phyloP scores from a whole-genome alignment of 805 yeast species.

The Metschnikowia corniflorae region DNA sequence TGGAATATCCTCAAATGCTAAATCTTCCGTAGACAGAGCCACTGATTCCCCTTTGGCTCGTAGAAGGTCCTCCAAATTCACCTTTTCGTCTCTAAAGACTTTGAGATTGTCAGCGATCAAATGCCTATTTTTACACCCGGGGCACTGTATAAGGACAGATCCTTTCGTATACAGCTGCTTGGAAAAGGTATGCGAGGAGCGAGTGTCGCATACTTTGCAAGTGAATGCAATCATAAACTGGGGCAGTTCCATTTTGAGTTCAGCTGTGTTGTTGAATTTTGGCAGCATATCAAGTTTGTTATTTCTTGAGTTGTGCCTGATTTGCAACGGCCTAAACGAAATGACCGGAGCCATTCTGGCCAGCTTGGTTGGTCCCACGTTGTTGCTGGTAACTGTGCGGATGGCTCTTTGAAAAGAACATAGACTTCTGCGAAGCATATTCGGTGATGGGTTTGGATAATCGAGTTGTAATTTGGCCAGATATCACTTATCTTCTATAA shows the following conservation, averaged over 20 bases:
- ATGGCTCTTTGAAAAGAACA: too few relatives aligned
- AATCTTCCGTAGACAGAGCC: constrained; percentile 59
- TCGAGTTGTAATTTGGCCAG: too few relatives aligned
- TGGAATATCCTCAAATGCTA: constrained; percentile 67
- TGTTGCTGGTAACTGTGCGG: too few relatives aligned
- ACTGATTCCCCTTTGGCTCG: constrained; percentile 73
- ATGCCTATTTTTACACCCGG: constrained; percentile 85
- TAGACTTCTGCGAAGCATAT: too few relatives aligned
- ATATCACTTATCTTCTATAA: too few relatives aligned
- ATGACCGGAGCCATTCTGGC: too few relatives aligned
- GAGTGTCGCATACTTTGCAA: constrained; percentile 77
- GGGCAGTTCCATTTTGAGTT: constrained; percentile 65
- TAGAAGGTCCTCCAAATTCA: constrained; percentile 78
- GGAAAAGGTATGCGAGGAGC: constrained; percentile 87
- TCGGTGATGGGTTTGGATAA: too few relatives aligned
- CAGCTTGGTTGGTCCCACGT: too few relatives aligned
- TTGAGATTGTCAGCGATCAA: constrained; percentile 73
- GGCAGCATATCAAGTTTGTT: background rate
- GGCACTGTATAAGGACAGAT: constrained; percentile 86
- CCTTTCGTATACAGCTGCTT: constrained; percentile 89
- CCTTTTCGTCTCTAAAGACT: constrained; percentile 73
- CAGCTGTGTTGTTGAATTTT: constrained; percentile 2
- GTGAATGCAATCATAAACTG: constrained; percentile 86
- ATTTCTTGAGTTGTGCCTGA: constrained; percentile 2
- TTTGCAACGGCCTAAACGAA: background rate